Evolutionary conservation across 2,329 filamentous ascomycete species (phyloP), one percentile per base, ranked within the genome.

Genomic region (Graphilbum ipis-grandicollis): DNA sequence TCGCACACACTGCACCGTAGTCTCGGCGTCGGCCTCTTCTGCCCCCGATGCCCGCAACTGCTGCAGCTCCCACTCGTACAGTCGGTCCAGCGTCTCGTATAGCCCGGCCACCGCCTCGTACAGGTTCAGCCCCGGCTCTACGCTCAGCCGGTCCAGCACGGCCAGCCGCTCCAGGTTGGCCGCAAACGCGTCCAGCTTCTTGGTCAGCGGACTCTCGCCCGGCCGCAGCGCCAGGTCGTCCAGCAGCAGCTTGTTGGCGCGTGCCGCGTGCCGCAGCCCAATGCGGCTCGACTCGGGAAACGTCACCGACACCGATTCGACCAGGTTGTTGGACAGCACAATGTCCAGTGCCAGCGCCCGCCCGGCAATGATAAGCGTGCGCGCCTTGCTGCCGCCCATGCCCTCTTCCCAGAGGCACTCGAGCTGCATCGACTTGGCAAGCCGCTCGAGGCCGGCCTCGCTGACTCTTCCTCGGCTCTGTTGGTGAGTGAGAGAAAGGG

Each of bases 91-190:
- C 48, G 79, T 81, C 39, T 68, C 68, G 52, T 78, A 82, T 6
- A 92, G 62, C 3, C 80, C 80, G 4, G 71, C 73, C 32, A 88
- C 62, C 1, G 82, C 82, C 50, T 84, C 79, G 50, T 82, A 79
- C 52, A 81, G 81, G 47, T 82, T 82, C 8, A 88, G 63, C 5
- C 69, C 68, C 2, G 73, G 74, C 22, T 68, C 61, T 18, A 72
- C 65, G 52, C 80, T 84, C 36, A 88, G 63, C 46, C 73, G 76
- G 51, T 90, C 83, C 38, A 85, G 56, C 5, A 56, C 65, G 4
- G 79, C 74, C 25, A 90, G 58, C 26, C 70, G 67, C 47, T 80
- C 73, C 26, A 92, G 61, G 49, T 86, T 86, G 23, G 62, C 61
- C 1, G 78, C 71, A 48, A 90, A 90, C 12, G 62, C 60, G 41